Conservation (phyloP, 768 basidiomycete species). For the Sporobolomyces phaffii region DNA sequence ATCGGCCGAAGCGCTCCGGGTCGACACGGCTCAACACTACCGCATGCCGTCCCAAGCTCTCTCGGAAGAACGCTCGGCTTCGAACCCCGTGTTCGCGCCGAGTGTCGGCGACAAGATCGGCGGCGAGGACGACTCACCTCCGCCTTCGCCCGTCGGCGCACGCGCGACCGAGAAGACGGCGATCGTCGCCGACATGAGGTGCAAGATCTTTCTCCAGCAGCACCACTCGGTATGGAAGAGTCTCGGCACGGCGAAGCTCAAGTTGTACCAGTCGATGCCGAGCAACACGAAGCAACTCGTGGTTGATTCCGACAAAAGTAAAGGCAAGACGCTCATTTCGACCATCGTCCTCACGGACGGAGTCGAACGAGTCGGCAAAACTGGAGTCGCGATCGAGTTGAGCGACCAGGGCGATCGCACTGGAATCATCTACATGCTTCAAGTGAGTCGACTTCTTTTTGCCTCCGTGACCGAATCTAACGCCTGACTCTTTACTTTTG, state of each 20-base stretch:
- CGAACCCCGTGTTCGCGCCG: constrained; percentile 3
- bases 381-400: constrained; percentile 91
- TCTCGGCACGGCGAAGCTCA: constrained; percentile 76
- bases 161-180: constrained; percentile 58
- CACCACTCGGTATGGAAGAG: constrained; percentile 94
- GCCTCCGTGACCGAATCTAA: too few species aligned
- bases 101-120: neutral
- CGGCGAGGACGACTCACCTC: constrained; percentile 58
- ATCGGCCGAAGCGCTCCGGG: constrained; percentile 37
- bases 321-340: constrained; percentile 71
- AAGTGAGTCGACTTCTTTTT: constrained; percentile 50
- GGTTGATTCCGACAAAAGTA: constrained; percentile 74
- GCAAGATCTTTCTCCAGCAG: constrained; percentile 94
- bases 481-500: too few species aligned
- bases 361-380: constrained; percentile 97
- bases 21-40: constrained; percentile 38
- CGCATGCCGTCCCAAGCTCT: constrained; percentile 40
- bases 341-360: constrained; percentile 94
- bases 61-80: constrained; percentile 25
- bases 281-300: constrained; percentile 93
- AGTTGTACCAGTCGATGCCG: constrained; percentile 75
- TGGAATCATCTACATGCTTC: constrained; percentile 95
- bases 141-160: constrained; percentile 68
- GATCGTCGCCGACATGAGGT: constrained; percentile 87
- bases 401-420: constrained; percentile 86